Base-by-base conservation (phyloP, 208 protist genomes). In the Leptomonas seymouri region DNA sequence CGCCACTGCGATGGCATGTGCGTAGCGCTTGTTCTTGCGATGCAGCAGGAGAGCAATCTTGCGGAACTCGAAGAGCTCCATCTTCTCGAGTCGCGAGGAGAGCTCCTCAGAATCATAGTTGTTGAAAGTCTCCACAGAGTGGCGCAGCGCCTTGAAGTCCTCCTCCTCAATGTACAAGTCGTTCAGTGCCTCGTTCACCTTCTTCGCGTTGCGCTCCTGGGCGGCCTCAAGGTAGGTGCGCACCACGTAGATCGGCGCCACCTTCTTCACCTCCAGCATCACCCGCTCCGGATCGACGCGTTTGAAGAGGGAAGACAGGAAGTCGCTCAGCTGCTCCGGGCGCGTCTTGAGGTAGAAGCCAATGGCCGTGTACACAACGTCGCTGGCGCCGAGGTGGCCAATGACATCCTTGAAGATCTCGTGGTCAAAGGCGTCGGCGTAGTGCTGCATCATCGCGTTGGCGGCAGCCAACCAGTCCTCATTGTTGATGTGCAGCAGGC, bases 131-230 rank as follows among this genome's bases (percentile, higher is more conserved):
- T 99, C 98, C 11, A 99, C 95, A 7, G 97, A 98, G 44, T 89
- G 59, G 45, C 95, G 89, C 20, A 99, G 93, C 12, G 94, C 78
- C 46, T 98, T 93, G 79, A 98, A 99, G 85, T 99, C 98, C 64
- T 99, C 98, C 63, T 99, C 99, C 66, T 99, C 97, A 36, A 99
- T 98, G 79, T 99, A 99, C 12, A 99, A 69, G 25, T 93, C 71
- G 87, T 99, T 99, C 30, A 99, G 79, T 14, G 98, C 97, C 82
- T 99, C 98, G 81, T 99, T 99, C 28, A 99, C 98, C 45, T 87
- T 80, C 53, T 86, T 82, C 45, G 86, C 68, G 71, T 99, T 98
- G 59, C 85, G 80, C 36, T 96, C 72, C 78, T 99, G 98, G 31
- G 98, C 93, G 8, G 83, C 66, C 49, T 99, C 82, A 20, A 99